Base-by-base conservation (phyloP, 1,139 yeast genomes). In the Hansenula anomala region DNA sequence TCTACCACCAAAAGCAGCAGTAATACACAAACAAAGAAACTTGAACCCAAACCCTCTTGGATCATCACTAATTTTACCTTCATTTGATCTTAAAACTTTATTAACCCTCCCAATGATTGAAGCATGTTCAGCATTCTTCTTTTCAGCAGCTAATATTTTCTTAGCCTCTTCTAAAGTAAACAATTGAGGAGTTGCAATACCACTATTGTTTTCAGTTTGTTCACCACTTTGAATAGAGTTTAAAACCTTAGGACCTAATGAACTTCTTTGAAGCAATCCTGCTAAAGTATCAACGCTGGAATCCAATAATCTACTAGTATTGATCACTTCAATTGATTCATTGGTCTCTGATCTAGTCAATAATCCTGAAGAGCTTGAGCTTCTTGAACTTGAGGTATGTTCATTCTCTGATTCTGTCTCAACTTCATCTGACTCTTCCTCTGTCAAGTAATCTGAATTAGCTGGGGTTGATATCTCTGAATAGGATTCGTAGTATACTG, bases 1-100 rank as follows among this genome's bases (percentile, higher is more conserved):
- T 14, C 46, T 32, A 10, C 49, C 47, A 13, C 46, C 47, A 39
- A 41, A 40, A 14, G 49, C 46, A 34, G 40, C 36, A 4, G 38
- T 13, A 4, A 45, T 30, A 33, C 43, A 43, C 4, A 39, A 14
- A 1, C 38, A 22, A 6, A 45, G 12, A 23, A 45, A 40, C 24
- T 38, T 43, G 23, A 34, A 28, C 3, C 45, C 48, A 34, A 42
- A 35, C 5, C 12, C 30, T 10, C 9, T 24, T 14, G 30, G 33
- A 23, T 36, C 20, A 14, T 15, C 4, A 15, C 22, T 22, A 9
- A 30, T 30, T 23, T 18, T 10, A 4, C 6, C 16, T 6, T 22
- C 20, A 30, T 30, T 30, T 30, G 32, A n/a, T 5, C 14, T 10
- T 4, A 30, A 14, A 11, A 30, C 34, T 10, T 17, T 11, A 13